Base-by-base conservation (phyloP, 441 rosid genomes). In the Populus tomentosa region DNA sequence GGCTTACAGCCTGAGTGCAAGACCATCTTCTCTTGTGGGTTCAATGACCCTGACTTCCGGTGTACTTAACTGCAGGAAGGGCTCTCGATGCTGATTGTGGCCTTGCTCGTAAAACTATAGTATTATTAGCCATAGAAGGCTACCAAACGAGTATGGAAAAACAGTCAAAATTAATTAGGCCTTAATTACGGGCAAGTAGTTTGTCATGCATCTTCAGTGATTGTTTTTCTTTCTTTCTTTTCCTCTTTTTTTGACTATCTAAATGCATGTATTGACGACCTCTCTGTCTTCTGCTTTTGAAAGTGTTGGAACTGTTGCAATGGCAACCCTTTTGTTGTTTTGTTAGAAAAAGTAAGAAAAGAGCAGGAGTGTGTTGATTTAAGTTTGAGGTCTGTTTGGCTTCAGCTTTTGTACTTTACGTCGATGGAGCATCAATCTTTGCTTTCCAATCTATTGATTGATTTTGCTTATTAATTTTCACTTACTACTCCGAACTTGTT, bases 1-100 rank as follows among this genome's bases (percentile, higher is more conserved):
- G 79, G 92, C 92, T 3, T 85, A 88, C 13, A 91, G 95, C 68
- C 75, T 91, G 56, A 83, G 90, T 13, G 95, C 95, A 42, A 87
- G 87, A 78, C 82, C 95, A 10, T 86, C 95, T 36, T 69, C 92
- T 4, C 68, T 87, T 8, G 88, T 91, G 3, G 80, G 82, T 56
- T 75, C 88, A 32, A 80, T 91, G 40, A 89, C 95, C 18, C 66
- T 86, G 8, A 81, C 79, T 8, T 88, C 95, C 0, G 95, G 95
- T 36, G 72, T 90, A 59, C 92, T 91, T 28, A 42, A 33, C 61
- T 91, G 95, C 83, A 75, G 79, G 79, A 85, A 77, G 72, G 87
- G 88, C 24, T 63, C 82, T 33, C 85, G 46, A 62, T 89, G 92
- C 85, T 89, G 75, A 69, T 10, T 16, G 26, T 5, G 18, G 69